Evolutionary conservation across 129 eudicot species (phyloP).

Genomic region (Saposhnikovia divaricata): DNA sequence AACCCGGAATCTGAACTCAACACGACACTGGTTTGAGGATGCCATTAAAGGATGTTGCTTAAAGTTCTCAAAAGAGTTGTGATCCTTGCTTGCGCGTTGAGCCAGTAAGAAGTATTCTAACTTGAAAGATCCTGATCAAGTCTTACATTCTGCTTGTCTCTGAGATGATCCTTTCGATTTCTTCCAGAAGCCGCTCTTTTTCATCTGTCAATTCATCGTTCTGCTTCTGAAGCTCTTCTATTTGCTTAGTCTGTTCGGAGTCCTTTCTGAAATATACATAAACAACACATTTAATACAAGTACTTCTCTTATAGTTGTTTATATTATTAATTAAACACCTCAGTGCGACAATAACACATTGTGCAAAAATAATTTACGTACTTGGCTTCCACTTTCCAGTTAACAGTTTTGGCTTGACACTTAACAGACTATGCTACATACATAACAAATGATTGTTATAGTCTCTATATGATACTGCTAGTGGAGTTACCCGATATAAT

Average conservation of each 20-base stretch:
- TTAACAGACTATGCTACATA: neutral
- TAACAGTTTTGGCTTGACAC: neutral
- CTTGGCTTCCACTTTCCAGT: neutral
- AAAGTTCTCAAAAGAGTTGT: neutral
- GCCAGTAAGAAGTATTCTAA: neutral
- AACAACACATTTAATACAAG: neutral
- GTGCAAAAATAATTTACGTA: neutral
- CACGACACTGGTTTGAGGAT: neutral
- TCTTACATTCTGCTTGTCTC: neutral
- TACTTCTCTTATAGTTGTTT: neutral
- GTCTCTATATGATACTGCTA: neutral
- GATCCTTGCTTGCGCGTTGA: neutral
- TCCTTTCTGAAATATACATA: constrained; percentile 44
- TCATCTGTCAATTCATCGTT: constrained; percentile 53
- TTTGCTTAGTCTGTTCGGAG: constrained; percentile 77
- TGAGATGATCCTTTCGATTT: constrained; percentile 39
- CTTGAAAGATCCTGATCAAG: neutral
- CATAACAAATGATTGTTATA: neutral
- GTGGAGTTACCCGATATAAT: neutral
- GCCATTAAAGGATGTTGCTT: neutral
- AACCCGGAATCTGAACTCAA: neutral
- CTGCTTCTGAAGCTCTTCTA: constrained; percentile 67
- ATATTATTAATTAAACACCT: neutral
- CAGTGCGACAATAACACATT: too few relatives aligned
- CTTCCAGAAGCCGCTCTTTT: constrained; percentile 66